Conservation (phyloP, 345 rosid genomes). For the Leavenworthia alabamica region DNA sequence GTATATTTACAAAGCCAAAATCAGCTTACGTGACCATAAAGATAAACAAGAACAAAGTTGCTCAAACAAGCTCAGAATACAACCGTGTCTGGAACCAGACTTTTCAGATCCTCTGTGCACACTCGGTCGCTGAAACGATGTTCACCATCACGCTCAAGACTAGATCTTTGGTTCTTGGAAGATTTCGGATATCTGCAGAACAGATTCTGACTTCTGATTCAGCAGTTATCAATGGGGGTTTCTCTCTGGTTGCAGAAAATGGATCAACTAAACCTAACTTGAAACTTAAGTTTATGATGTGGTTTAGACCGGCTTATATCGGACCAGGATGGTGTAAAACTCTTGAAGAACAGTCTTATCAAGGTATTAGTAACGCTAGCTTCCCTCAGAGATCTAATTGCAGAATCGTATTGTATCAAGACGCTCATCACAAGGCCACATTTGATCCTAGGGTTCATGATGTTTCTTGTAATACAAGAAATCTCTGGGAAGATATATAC, state of each 20-base stretch:
- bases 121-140: conserved; percentile 43
- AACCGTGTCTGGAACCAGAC: conserved; percentile 89
- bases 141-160: conserved; percentile 65
- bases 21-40: conserved; percentile 65
- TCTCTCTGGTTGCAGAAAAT: conserved; percentile 48
- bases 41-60: conserved; percentile 55
- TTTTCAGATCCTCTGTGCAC: conserved; percentile 74
- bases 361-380: conserved; percentile 58
- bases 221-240: conserved; percentile 49
- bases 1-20: conserved; percentile 42
- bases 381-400: conserved; percentile 73
- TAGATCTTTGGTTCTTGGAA: conserved; percentile 62
- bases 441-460: conserved; percentile 48
- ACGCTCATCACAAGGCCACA: conserved; percentile 49
- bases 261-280: conserved; percentile 42
- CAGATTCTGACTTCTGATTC: conserved; percentile 38
- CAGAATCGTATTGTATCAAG: conserved; percentile 66
- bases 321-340: conserved; percentile 56
- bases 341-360: conserved; percentile 35
- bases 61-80: conserved; percentile 52
- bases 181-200: conserved; percentile 42
- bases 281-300: conserved; percentile 55
- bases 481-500: conserved; percentile 78
- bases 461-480: conserved; percentile 39
- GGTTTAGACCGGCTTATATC: conserved; percentile 75